These are phyloP conservation scores for Pyropia yezoensis DNA, from an alignment of 23 red algal genomes.

Conservation along the genomic window DNA sequence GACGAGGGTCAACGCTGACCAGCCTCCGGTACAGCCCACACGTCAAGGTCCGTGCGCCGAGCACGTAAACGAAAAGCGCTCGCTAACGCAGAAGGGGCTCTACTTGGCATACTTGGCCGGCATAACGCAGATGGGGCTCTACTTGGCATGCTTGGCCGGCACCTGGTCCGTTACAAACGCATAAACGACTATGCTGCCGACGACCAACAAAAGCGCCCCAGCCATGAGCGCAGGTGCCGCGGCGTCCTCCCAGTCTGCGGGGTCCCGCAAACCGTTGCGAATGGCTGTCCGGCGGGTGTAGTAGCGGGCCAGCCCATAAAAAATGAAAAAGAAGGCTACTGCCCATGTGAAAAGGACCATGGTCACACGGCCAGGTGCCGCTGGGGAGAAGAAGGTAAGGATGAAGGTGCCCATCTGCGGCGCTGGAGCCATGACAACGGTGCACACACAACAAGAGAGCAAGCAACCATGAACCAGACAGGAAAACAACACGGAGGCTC, in stretches of 20 bases:
- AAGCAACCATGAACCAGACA: too few species aligned
- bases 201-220: constrained; percentile 7
- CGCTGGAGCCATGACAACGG: too few species aligned
- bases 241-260: constrained; percentile 10
- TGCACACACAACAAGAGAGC: too few species aligned
- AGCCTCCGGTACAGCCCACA: too few species aligned
- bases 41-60: too few species aligned
- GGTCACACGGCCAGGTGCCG: neutral
- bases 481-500: too few species aligned
- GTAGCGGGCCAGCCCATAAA: constrained; percentile 30
- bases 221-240: constrained; percentile 8
- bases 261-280: constrained; percentile 3
- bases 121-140: too few species aligned
- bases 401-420: constrained; percentile 39
- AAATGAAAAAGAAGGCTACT: constrained; percentile 22
- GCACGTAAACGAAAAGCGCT: too few species aligned
- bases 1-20: too few species aligned
- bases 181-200: constrained; percentile 13
- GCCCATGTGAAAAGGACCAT: constrained; percentile 26
- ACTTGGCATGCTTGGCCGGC: too few species aligned
- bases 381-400: constrained; percentile 27
- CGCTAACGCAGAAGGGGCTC: too few species aligned
- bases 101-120: too few species aligned
- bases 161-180: neutral
- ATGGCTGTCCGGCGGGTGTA: constrained; percentile 21